Base-by-base conservation (phyloP, 352 stramenopile species). In the Phytophthora citrophthora region DNA sequence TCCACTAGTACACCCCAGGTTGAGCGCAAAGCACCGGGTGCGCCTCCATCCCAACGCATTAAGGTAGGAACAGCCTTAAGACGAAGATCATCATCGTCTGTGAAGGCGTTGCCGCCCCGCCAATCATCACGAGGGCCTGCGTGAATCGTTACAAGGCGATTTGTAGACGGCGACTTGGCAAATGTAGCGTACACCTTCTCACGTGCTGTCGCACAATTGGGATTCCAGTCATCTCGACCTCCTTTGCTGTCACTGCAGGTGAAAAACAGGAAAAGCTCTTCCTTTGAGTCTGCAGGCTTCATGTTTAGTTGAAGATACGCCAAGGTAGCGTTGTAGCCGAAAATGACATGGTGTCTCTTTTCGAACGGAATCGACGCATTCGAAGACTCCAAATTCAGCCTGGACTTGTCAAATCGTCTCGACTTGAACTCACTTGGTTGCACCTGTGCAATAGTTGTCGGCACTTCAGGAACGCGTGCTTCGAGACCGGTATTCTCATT, bases 211-310 rank as follows among this genome's bases (percentile, higher is more conserved):
- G 48, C 58, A 34, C 80, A 91, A 38, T 75, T 62, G n/a, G 63
- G 60, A 9, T 66, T 81, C 79, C 81, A 91, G 61, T 91, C 77
- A 34, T 78, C 52, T 57, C 66, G 50, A 1, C 62, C 67, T 16
- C 74, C 74, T 32, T 84, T 51, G 18, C 69, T 67, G 46, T 87
- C 76, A 15, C 79, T 86, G 65, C 82, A 91, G 2, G 74, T 83
- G 56, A 91, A 91, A 50, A 89, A 89, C 12, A 90, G 63, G 51
- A 89, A 89, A n/a, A 91, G 51, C 11, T 74, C 54, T 27, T 88
- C 77, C 46, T 68, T 51, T 13, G 54, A 71, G 43, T 55, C 29
- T 15, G 6, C 10, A 15, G 49, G 51, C 26, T 40, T 79, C 34
- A 13, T 56, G 34, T 89, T 88, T 20, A 71, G 72, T 52, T 70